A percentile compares a stretch with the other conserved stretches of the same genome.
phyloP scores from a whole-genome alignment of 306 rosid species.

The Vigna reflexopilosa region DNA sequence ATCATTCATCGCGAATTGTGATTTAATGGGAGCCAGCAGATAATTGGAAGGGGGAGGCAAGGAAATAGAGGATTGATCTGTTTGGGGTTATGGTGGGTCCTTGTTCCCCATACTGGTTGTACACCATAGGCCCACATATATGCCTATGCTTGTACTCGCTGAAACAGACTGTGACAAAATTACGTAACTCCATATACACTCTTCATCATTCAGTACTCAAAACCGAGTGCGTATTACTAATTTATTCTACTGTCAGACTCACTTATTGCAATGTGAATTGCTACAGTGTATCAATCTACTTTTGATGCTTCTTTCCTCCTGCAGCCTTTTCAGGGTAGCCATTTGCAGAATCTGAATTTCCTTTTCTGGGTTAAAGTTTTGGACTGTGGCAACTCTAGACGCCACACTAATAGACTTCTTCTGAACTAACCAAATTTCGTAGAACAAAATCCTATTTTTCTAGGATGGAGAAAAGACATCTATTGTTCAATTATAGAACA shows the following conservation, averaged over 20 bases:
- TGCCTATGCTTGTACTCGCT: constrained; percentile 19
- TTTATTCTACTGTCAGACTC: constrained; percentile 37
- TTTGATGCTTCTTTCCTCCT: constrained; percentile 30
- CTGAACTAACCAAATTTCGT: neutral
- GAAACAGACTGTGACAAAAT: constrained; percentile 28
- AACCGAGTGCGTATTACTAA: neutral
- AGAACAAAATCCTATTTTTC: neutral
- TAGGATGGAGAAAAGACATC: neutral
- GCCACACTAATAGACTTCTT: constrained; percentile 5
- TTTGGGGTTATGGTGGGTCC: constrained; percentile 48
- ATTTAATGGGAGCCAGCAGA: constrained; percentile 34
- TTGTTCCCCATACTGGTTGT: constrained; percentile 45
- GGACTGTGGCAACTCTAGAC: neutral
- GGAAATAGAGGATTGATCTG: constrained; percentile 24
- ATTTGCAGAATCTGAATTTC: constrained; percentile 26
- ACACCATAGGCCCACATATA: constrained; percentile 16
- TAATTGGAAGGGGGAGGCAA: constrained; percentile 7
- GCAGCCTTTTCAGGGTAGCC: constrained; percentile 30
- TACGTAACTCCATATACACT: neutral
- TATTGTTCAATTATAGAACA: neutral
- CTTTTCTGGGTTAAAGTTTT: constrained; percentile 28
- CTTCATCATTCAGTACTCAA: constrained; percentile 46
- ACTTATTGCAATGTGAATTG: constrained; percentile 33
- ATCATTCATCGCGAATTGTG: constrained; percentile 30
- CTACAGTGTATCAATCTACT: constrained; percentile 26